phyloP scores from a whole-genome alignment of 495 filamentous ascomycete genomes.

The Podospora tetraspora region DNA sequence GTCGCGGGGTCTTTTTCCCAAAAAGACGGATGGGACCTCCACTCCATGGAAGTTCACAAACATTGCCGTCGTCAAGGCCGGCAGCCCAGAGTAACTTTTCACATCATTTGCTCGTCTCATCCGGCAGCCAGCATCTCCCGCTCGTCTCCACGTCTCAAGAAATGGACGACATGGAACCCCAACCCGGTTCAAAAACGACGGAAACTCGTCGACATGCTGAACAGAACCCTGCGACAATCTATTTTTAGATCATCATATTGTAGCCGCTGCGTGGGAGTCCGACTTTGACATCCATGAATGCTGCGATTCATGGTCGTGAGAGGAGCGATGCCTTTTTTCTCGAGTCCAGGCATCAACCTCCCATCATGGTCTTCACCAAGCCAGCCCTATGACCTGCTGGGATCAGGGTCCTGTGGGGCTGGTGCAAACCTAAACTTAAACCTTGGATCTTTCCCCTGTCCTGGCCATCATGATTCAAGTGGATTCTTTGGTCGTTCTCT shows the following conservation, averaged over 20 bases:
- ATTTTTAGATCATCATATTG: neutral
- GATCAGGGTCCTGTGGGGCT: neutral
- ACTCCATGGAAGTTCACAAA: no score
- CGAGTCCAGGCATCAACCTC: neutral
- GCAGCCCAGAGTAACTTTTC: neutral
- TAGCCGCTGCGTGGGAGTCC: no score
- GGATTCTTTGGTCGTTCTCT: no score
- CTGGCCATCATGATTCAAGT: neutral
- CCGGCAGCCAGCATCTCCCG: no score
- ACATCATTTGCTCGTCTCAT: neutral
- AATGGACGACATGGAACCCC: no score
- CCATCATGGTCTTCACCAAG: no score
- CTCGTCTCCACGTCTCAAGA: neutral
- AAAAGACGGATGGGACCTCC: no score
- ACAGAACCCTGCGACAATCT: neutral
- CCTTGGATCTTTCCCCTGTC: neutral
- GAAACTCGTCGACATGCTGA: neutral
- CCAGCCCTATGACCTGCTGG: neutral
- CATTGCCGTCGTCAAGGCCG: neutral
- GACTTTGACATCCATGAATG: no score
- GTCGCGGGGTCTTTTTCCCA: no score
- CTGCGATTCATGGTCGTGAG: no score
- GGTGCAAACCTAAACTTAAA: neutral
- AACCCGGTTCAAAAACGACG: no score
- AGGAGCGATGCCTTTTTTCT: neutral